Percentiles rank a stretch among this genome's conserved stretches.
phyloP scores from a whole-genome alignment of 164 flowering plant genomes.

The Warburgia ugandensis region DNA sequence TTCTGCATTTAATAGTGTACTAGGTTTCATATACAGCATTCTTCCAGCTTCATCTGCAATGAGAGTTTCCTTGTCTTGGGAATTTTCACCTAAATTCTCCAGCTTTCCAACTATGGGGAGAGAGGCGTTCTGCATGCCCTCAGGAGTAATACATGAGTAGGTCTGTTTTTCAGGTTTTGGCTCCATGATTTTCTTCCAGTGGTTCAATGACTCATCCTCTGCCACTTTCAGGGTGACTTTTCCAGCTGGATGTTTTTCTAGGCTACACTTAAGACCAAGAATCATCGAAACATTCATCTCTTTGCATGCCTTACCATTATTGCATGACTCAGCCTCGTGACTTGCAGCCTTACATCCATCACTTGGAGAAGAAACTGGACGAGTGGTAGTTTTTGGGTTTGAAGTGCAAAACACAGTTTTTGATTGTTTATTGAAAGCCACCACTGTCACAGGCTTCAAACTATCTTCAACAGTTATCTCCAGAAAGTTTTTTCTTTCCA shows the following conservation, averaged over 20 bases:
- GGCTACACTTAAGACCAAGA: no score
- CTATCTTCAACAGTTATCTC: neutral
- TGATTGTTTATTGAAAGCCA: neutral
- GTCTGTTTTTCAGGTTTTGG: conserved; percentile 1
- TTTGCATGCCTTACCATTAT: neutral
- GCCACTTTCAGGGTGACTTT: neutral
- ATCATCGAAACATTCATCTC: no score
- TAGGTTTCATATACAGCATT: neutral
- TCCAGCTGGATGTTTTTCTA: neutral
- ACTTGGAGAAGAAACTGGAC: conserved; percentile 4
- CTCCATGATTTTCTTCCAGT: conserved; percentile 10
- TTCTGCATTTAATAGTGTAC: conserved; percentile 1
- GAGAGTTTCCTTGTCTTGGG: conserved; percentile 4
- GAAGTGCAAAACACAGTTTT: neutral
- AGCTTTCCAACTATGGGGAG: neutral
- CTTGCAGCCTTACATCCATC: conserved; percentile 1
- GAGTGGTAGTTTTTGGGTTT: neutral
- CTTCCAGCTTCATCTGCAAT: neutral
- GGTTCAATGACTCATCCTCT: conserved; percentile 3
- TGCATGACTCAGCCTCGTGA: conserved; percentile 2
- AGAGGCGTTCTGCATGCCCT: neutral
- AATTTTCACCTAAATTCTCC: neutral
- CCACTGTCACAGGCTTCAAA: neutral
- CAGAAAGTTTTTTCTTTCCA: neutral
- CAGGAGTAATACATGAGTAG: neutral